Evolutionary conservation across 73 alveolate genomes (phyloP), one percentile per base, ranked within the genome.

Genomic region (Paraurostyla sp.): DNA sequence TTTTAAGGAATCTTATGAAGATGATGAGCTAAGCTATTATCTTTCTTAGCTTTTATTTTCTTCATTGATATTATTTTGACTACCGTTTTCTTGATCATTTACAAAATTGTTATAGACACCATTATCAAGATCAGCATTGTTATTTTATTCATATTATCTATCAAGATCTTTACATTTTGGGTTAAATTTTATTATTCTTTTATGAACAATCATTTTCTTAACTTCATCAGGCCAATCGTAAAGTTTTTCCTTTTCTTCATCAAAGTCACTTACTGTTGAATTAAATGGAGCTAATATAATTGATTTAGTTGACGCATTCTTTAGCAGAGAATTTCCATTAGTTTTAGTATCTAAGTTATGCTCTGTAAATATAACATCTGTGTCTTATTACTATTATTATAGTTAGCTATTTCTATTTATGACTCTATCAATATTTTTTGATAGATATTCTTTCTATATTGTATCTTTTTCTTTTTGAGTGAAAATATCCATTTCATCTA

Each of bases 101-200:
- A 50, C 85, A 36, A 83, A 63, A 23, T 83, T 83, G 50, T 63
- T 83, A 35, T 83, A 83, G n/a, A 94, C 85, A 43, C 98, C 98
- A 73, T 94, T 94, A 71, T 94, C 98, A 54, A 94, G 81, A 71
- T 94, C 98, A 3, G 94, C 96, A 76, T 94, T 94, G 76, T 94
- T 94, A 58, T 93, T 91, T 65, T 88, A 81, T 56, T 94, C 98
- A 91, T 94, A 94, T 91, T 94, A 90, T 18, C 93, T 78, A 76
- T 94, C 92, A 38, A 83, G 75, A 56, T 94, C 96, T 82, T 82
- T 91, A 13, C 83, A 90, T 33, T 85, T 84, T 59, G 91, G 85
- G 20, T 91, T 94, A 87, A 80, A 94, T 81, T 91, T 86, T 20
- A 83, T 20, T 32, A 73, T 58, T 42, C 29, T 78, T 78, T 78